These are phyloP conservation scores for Rhododendron williamsianum DNA, from an alignment of 148 eudicot genomes.

Conservation along the genomic window DNA sequence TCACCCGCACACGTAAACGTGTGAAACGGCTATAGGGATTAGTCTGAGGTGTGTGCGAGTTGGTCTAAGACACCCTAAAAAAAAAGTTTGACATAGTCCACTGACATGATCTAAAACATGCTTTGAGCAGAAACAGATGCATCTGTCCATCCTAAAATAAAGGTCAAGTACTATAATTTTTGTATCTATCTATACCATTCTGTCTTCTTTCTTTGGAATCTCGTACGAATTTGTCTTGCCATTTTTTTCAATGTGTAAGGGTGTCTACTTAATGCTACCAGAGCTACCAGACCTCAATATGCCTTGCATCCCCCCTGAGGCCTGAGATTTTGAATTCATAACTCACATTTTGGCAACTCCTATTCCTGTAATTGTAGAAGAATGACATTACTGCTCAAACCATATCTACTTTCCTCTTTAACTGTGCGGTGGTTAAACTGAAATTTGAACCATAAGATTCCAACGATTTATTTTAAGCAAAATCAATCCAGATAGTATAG, in stretches of 20 bases:
- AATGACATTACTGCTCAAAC: neutral
- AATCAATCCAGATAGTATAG: neutral
- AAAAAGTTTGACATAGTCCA: neutral
- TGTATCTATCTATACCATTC: neutral
- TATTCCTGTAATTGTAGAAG: no score
- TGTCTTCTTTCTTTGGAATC: neutral
- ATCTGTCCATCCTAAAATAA: neutral
- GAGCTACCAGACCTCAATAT: neutral
- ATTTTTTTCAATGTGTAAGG: no score
- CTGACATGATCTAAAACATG: neutral
- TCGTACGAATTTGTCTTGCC: neutral
- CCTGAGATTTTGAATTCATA: neutral
- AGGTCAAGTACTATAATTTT: neutral
- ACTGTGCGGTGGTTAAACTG: neutral
- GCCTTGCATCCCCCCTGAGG: neutral
- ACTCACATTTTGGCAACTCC: no score
- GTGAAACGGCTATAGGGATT: no score
- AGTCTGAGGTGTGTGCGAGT: neutral
- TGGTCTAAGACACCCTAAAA: neutral
- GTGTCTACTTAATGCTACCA: neutral
- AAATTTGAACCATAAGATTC: neutral
- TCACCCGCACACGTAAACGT: neutral
- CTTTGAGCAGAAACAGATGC: neutral
- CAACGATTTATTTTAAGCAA: neutral
- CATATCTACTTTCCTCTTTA: neutral